Evolutionary conservation across 306 rosid species (phyloP).

Genomic region (Bauhinia variegata): DNA sequence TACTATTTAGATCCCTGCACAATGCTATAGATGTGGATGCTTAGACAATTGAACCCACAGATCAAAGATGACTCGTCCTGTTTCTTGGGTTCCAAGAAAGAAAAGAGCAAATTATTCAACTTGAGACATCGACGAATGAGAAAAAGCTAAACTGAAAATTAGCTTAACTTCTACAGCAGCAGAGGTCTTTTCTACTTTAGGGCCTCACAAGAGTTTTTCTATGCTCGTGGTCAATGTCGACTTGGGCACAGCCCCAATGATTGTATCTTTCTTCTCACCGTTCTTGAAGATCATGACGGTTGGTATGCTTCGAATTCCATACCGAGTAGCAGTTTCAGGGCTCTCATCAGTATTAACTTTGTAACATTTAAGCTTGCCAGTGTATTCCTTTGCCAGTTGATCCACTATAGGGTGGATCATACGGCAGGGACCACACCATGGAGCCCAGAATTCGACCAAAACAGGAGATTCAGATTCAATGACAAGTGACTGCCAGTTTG

Average conservation of each 20-base stretch:
- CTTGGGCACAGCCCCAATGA: conserved; percentile 91
- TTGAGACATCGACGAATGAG: conserved; percentile 37
- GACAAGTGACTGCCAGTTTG: conserved; percentile 74
- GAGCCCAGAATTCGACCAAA: conserved; percentile 98
- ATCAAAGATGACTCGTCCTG: no score
- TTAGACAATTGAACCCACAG: no score
- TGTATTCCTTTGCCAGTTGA: conserved; percentile 67
- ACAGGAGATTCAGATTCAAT: conserved; percentile 61
- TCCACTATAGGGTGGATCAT: conserved; percentile 89
- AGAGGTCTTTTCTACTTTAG: conserved; percentile 37
- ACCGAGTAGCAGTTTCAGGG: conserved; percentile 65
- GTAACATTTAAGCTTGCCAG: conserved; percentile 84
- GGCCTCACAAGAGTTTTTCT: conserved; percentile 74
- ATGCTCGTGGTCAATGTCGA: conserved; percentile 71
- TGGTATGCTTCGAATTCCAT: conserved; percentile 90
- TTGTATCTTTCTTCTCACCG: conserved; percentile 85
- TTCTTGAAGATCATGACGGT: conserved; percentile 76
- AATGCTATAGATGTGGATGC: no score
- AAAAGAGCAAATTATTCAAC: conserved; percentile 43
- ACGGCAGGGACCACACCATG: conserved; percentile 99
- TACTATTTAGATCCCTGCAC: no score
- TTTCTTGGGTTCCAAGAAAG: no score
- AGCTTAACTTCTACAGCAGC: no score
- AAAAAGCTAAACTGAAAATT: conserved; percentile 40
- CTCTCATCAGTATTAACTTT: conserved; percentile 79